These are phyloP conservation scores for Coriolopsis trogii DNA, from an alignment of 1,284 basidiomycete species.

Conservation along the genomic window DNA sequence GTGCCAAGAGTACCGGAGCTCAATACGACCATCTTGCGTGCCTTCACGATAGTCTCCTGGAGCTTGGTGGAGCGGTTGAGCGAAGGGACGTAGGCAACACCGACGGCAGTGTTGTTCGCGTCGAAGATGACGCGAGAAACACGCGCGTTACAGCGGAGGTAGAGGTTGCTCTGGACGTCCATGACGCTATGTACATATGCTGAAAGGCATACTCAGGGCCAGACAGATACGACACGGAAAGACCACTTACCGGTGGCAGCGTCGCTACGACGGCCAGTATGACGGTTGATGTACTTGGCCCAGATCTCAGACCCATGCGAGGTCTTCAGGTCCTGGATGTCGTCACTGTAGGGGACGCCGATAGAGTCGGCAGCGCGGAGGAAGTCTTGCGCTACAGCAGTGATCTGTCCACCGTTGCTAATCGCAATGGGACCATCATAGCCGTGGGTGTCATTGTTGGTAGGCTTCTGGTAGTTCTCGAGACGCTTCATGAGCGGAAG, in stretches of 20 bases:
- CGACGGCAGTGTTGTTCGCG: slow-evolving; percentile 68
- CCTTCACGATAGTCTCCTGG: slow-evolving; percentile 63
- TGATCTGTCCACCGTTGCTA: slow-evolving; percentile 65
- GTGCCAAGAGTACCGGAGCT: slow-evolving; percentile 70
- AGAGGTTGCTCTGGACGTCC: slow-evolving; percentile 67
- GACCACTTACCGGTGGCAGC: slow-evolving; percentile 59
- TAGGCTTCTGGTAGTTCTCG: slow-evolving; percentile 77
- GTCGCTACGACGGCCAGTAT: slow-evolving; percentile 71
- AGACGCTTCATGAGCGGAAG: slow-evolving; percentile 75
- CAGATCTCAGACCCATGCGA: slow-evolving; percentile 71
- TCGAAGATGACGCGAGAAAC: slow-evolving; percentile 75
- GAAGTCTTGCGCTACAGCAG: slow-evolving; percentile 69
- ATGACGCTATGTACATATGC: slow-evolving; percentile 75
- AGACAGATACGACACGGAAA: not conserved
- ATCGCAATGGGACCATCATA: slow-evolving; percentile 75
- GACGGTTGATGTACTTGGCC: slow-evolving; percentile 78
- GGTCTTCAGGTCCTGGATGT: slow-evolving; percentile 67
- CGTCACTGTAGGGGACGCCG: slow-evolving; percentile 69
- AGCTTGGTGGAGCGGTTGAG: slow-evolving; percentile 59
- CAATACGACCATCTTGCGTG: slow-evolving; percentile 66
- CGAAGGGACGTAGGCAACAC: slow-evolving; percentile 68
- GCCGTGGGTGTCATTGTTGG: slow-evolving; percentile 59
- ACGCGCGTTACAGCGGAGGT: slow-evolving; percentile 62
- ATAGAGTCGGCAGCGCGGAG: slow-evolving; percentile 63
- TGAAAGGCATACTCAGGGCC: slow-evolving; percentile 23